Conservation (phyloP, 768 basidiomycete species). For the Gloeopeniophorella convolvens region DNA sequence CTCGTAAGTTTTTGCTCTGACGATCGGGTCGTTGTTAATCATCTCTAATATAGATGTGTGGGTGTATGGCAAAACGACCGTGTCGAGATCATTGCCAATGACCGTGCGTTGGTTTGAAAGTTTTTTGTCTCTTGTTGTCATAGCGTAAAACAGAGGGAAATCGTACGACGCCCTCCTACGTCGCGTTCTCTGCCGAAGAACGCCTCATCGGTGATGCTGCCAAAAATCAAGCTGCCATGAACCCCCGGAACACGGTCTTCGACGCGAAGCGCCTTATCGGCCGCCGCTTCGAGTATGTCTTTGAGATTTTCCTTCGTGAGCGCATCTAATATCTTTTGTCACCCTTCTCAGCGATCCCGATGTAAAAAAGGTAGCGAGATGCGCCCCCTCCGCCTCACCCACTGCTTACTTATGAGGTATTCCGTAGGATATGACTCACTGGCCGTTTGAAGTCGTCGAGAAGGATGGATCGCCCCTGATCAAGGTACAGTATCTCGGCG, state of each 20-base stretch:
- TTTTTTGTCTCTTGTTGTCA: conserved; percentile 4
- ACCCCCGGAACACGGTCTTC: conserved; percentile 98
- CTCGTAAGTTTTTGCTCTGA: conserved; percentile 49
- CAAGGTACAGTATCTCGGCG: conserved; percentile 90
- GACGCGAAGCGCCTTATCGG: conserved; percentile 99
- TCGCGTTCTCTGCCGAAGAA: conserved; percentile 95
- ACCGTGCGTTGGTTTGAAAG: conserved; percentile 52
- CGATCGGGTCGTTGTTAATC: conserved; percentile 19
- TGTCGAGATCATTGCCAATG: conserved; percentile 98
- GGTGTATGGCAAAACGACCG: conserved; percentile 99
- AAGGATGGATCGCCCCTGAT: conserved; percentile 96
- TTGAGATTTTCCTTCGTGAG: not conserved
- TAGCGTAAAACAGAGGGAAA: conserved; percentile 69
- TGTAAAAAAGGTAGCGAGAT: conserved; percentile 70
- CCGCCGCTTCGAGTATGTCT: conserved; percentile 83
- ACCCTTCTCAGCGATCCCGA: conserved; percentile 70
- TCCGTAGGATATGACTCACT: conserved; percentile 83
- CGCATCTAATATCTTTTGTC: conserved; percentile 14
- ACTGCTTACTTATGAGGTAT: conserved; percentile 3
- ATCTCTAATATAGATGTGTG: conserved; percentile 62
- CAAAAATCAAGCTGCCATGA: conserved; percentile 99
- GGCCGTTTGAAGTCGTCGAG: conserved; percentile 96
- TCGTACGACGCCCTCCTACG: conserved; percentile 98
- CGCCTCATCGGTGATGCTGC: conserved; percentile 98
- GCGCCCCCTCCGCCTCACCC: not conserved